Evolutionary conservation across 441 rosid species (phyloP), one percentile per base, ranked within the genome.

Genomic region (Mallotus repandus): DNA sequence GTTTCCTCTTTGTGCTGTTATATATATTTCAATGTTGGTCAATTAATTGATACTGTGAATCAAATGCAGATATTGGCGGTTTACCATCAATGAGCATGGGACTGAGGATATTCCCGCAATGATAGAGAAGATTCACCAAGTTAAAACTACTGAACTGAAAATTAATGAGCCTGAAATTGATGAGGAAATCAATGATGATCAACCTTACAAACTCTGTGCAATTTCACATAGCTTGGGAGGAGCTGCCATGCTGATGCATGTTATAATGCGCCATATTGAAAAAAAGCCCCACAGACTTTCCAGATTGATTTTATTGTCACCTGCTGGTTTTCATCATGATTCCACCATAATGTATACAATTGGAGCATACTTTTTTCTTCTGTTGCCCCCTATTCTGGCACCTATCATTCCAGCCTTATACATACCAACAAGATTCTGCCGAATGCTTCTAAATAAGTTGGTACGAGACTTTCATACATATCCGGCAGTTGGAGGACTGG

Each of bases 311-410:
- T 79, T 93, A 69, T 76, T 96, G 59, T 93, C 99, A 18, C 98
- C 99, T 48, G 99, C 98, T 65, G 99, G 99, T 55, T 96, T 96
- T 71, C 99, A 96, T 64, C 91, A 90, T 22, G 96, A 96, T 63
- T 90, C 97, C 18, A 84, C 69, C 66, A 50, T 90, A 43, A 88
- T 78, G 54, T 91, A 93, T 79, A 82, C 89, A 22, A 21, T 84
- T 15, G 78, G 77, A n/a, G 97, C 91, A 81, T 84, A 91, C 66
- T 5, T 86, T 49, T 79, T 88, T 81, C 88, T 89, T 61, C 52
- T 81, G 16, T 58, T 87, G 64, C 90, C 97, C 66, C 97, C 99
- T 11, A 71, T 93, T 64, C 75, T 93, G 71, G 85, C 82, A 22
- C 83, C 54, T 18, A 52, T 91, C 1, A 79, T 93, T 38, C 97